These are phyloP conservation scores for Gardenia jasminoides DNA, from an alignment of 257 asterid genomes.

Conservation along the genomic window DNA sequence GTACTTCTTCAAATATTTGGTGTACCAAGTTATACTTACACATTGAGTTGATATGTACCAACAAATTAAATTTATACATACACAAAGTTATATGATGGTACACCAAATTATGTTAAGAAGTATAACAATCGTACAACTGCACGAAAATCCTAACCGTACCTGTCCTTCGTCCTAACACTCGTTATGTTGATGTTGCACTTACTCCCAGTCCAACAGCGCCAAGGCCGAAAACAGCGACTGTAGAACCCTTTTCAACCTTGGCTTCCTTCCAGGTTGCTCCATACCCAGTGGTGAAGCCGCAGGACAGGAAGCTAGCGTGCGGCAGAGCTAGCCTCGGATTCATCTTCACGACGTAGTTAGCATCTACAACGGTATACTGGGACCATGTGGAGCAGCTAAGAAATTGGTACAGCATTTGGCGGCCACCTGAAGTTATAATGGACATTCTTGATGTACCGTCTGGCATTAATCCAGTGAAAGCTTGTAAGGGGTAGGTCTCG, in stretches of 20 bases:
- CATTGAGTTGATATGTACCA: too few species aligned
- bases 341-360: conserved; percentile 46
- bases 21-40: too few species aligned
- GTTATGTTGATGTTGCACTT: neutral
- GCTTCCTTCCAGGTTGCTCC: conserved; percentile 1
- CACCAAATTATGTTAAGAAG: too few species aligned
- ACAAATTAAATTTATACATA: too few species aligned
- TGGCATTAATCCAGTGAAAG: conserved; percentile 40
- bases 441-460: conserved; percentile 79
- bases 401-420: conserved; percentile 41
- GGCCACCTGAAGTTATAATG: conserved; percentile 19
- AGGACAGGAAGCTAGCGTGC: conserved; percentile 58
- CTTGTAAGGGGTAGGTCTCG: conserved; percentile 45
- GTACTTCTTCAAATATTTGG: too few species aligned
- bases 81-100: too few species aligned
- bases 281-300: conserved; percentile 74
- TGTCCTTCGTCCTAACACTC: too few species aligned
- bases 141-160: too few species aligned
- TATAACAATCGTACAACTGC: too few species aligned
- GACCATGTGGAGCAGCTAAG: conserved; percentile 42
- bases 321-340: conserved; percentile 51
- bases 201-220: conserved; percentile 81
- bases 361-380: conserved; percentile 43
- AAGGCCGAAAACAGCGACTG: conserved; percentile 67
- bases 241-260: conserved; percentile 48